Percentiles rank a stretch among this genome's conserved stretches.
phyloP scores from a whole-genome alignment of 2,329 filamentous ascomycete species.

The Cytospora schulzeri region DNA sequence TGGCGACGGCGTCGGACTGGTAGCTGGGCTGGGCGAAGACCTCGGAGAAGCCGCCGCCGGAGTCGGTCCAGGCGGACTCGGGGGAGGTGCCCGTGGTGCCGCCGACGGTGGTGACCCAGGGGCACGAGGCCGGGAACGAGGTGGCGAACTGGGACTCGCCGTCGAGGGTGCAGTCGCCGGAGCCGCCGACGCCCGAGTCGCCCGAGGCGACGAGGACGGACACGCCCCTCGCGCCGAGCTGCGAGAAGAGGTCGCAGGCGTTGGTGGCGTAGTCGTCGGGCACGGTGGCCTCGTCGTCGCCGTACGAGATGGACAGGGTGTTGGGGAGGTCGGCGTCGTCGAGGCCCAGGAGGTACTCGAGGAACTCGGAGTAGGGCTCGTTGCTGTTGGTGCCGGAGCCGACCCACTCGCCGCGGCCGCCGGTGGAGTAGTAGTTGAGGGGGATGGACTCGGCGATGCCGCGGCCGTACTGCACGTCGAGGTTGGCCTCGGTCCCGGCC shows the following conservation, averaged over 20 bases:
- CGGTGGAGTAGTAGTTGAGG: slow-evolving; percentile 35
- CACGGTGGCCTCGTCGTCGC: slow-evolving; percentile 61
- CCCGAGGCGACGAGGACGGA: slow-evolving; percentile 66
- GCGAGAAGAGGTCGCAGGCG: slow-evolving; percentile 59
- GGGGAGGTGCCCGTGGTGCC: slow-evolving; percentile 55
- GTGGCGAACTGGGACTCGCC: slow-evolving; percentile 46
- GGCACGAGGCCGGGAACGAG: slow-evolving; percentile 46
- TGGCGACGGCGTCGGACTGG: slow-evolving; percentile 41
- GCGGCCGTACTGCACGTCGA: slow-evolving; percentile 50
- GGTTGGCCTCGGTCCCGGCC: slow-evolving; percentile 57
- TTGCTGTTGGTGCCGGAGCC: slow-evolving; percentile 50
- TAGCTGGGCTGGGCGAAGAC: slow-evolving; percentile 47
- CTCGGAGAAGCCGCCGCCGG: slow-evolving; percentile 54
- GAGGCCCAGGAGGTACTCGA: slow-evolving; percentile 60
- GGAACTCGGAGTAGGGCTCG: slow-evolving; percentile 68
- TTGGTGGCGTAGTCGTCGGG: slow-evolving; percentile 58
- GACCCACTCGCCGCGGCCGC: slow-evolving; percentile 28
- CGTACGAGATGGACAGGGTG: slow-evolving; percentile 70
- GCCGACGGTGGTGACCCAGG: slow-evolving; percentile 65
- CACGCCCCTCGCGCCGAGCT: slow-evolving; percentile 67
- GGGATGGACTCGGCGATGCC: slow-evolving; percentile 34
- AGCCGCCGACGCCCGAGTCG: slow-evolving; percentile 47
- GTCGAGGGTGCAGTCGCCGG: slow-evolving; percentile 31
- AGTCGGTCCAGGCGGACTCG: slow-evolving; percentile 56
- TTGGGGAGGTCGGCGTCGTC: slow-evolving; percentile 58